These are phyloP conservation scores for Catunica adiposa DNA, from an alignment of 2,329 filamentous ascomycete genomes.

Conservation along the genomic window DNA sequence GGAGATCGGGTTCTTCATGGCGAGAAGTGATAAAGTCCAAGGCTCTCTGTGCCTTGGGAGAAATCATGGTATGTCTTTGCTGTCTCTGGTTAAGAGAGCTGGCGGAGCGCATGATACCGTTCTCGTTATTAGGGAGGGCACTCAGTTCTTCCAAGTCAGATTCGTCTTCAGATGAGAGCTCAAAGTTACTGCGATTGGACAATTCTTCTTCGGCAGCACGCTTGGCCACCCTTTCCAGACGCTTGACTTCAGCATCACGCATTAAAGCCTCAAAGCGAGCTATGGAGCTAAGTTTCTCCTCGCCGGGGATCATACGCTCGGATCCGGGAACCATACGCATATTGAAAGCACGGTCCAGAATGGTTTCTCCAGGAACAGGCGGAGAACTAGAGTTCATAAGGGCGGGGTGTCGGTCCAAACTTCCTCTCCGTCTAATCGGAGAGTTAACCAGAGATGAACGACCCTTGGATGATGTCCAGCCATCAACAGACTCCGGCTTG, in stretches of 20 bases:
- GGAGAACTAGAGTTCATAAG: constrained; percentile 33
- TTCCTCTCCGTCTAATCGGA: constrained; percentile 36
- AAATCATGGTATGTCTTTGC: constrained; percentile 22
- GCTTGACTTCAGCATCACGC: constrained; percentile 40
- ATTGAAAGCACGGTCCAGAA: constrained; percentile 50
- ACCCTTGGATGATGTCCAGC: constrained; percentile 42
- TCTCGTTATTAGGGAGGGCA: not conserved
- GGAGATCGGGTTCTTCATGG: constrained; percentile 16
- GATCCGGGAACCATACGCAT: constrained; percentile 46
- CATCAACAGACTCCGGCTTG: constrained; percentile 40
- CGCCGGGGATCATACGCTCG: constrained; percentile 35
- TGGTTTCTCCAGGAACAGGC: constrained; percentile 42
- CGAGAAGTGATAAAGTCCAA: constrained; percentile 34
- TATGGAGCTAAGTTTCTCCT: constrained; percentile 47
- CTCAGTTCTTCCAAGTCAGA: constrained; percentile 21
- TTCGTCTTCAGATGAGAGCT: constrained; percentile 26
- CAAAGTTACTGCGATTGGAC: constrained; percentile 17
- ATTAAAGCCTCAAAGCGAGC: constrained; percentile 51
- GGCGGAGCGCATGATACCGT: not conserved
- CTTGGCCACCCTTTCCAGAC: constrained; percentile 25
- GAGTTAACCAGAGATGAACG: constrained; percentile 42
- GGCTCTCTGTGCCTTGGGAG: constrained; percentile 31
- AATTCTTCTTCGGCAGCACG: constrained; percentile 18
- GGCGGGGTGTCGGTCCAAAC: constrained; percentile 27
- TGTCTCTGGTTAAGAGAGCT: constrained; percentile 18